Percentiles rank a stretch among this genome's conserved stretches.
Evolutionary conservation across 2,329 filamentous ascomycete species (phyloP).

Genomic region (Cadophora luteo-olivacea): DNA sequence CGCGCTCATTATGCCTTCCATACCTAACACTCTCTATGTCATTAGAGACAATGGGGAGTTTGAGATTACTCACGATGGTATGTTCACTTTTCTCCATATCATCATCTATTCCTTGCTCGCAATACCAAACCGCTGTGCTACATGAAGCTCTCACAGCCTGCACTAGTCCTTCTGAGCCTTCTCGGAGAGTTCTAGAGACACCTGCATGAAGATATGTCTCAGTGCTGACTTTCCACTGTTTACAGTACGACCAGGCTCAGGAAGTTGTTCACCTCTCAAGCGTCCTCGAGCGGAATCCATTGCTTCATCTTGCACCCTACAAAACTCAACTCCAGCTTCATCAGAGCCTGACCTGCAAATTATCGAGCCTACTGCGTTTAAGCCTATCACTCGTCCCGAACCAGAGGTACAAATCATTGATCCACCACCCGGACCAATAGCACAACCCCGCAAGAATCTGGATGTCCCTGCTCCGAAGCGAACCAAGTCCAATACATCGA

Average conservation of each 20-base stretch:
- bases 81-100: background rate
- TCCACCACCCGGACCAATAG: background rate
- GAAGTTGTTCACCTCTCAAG: background rate
- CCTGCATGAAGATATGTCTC: too few relatives aligned
- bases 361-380: background rate
- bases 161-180: too few relatives aligned
- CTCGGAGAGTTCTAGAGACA: too few relatives aligned
- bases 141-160: too few relatives aligned
- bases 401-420: background rate
- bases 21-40: conserved; percentile 5
- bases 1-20: background rate
- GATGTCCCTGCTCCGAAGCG: background rate
- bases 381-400: background rate
- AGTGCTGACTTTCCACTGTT: too few relatives aligned
- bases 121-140: too few relatives aligned
- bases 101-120: too few relatives aligned
- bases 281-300: conserved; percentile 9
- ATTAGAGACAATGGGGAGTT: conserved; percentile 8
- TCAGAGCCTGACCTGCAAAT: background rate
- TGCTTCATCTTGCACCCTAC: conserved; percentile 10
- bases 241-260: background rate
- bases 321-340: background rate
- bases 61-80: background rate
- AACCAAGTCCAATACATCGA: background rate
- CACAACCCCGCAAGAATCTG: background rate